Conservation (phyloP, 306 rosid genomes). For the apple (Malus domestica) region ASM211411v1 NC_041805.1:13440501-13441000, state of each 20-base stretch:
- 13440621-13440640: constrained; percentile 45
- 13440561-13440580: constrained; percentile 81
- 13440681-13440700: constrained; percentile 70
- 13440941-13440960: constrained; percentile 38
- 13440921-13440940: constrained; percentile 89
- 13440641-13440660: constrained; percentile 76
- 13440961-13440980: constrained; percentile 67
- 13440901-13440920: constrained; percentile 56
- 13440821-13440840: constrained; percentile 64
- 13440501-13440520: constrained; percentile 44
- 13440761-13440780: constrained; percentile 34
- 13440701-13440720: constrained; percentile 86
- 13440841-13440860: constrained; percentile 41
- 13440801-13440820: constrained; percentile 32
- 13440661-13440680: constrained; percentile 82
- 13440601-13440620: constrained; percentile 69
- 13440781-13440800: constrained; percentile 36
- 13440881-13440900: constrained; percentile 63
- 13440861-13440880: constrained; percentile 62
- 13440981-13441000: constrained; percentile 73
- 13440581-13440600: constrained; percentile 24
- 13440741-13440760: constrained; percentile 72
- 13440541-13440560: constrained; percentile 65
- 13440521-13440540: constrained; percentile 92
- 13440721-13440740: constrained; percentile 66